Evolutionary conservation across 495 filamentous ascomycete species (phyloP), one percentile per base, ranked within the genome.

Genomic region (Terfezia claveryi): DNA sequence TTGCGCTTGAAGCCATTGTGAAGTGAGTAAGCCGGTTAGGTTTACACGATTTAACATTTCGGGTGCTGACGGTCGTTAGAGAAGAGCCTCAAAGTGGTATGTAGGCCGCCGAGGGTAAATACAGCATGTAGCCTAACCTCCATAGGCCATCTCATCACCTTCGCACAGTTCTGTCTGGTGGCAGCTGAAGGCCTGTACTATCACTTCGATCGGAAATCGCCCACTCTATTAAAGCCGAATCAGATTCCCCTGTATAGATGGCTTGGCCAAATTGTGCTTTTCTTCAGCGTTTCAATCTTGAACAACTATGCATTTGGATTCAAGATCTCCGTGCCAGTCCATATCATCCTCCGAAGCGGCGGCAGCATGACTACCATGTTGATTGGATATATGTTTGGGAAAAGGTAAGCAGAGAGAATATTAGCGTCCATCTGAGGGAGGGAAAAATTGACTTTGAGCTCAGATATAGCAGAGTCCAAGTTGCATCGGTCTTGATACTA

Each of bases 291-390:
- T 63, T 95, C 94, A 60, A 74, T 95, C 50, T 70, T 96, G 56
- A 99, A 99, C 70, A 99, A 99, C 62, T 89, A 87, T 73, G 91
- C 91, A 7, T 96, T 99, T 66, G 87, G 85, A 56, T 96, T 94
- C 70, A 81, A 85, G 56, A 96, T 99, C 51, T 93, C 85, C 6
- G 89, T 99, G 0, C 91, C 91, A 23, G 78, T 99, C 50, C 91
- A 99, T 64, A 99, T 96, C 60, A 95, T 99, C 56, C 71, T 99
- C 8, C 82, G 91, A 17, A 94, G 87, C 44, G 93, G 87, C 23
- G 92, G 91, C 9, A 92, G 86, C 57, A 89, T 95, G 50, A 88
- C 87, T 0, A 96, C 91, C 0, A 87, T 99, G 75, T 66, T 80
- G 8, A 82, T 89, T 38, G 91, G 91, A 23, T 85, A 77, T 63